Conservation (phyloP, 768 basidiomycete genomes). For the Mycena pura region DNA sequence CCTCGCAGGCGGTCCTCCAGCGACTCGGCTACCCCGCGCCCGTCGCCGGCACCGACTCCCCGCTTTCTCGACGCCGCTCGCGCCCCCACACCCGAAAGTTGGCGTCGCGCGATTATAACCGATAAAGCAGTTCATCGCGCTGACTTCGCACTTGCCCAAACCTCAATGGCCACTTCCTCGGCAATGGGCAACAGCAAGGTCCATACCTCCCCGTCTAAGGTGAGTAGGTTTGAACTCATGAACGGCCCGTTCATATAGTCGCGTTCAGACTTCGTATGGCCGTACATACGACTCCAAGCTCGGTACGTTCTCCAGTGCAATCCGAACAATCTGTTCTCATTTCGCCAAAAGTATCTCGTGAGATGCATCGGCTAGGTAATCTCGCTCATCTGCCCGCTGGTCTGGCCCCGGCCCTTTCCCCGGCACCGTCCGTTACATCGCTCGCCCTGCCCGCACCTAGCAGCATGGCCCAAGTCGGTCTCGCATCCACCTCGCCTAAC, state of each 20-base stretch:
- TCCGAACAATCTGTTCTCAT: not conserved
- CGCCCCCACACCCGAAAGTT: not conserved
- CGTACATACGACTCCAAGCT: slow-evolving; percentile 83
- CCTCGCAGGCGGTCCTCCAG: slow-evolving; percentile 33
- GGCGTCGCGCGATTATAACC: slow-evolving; percentile 40
- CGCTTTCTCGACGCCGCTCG: slow-evolving; percentile 35
- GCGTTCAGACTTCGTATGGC: slow-evolving; percentile 57
- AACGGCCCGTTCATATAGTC: slow-evolving; percentile 2
- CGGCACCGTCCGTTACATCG: slow-evolving; percentile 57
- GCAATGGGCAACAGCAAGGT: slow-evolving; percentile 43
- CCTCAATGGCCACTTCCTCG: slow-evolving; percentile 44
- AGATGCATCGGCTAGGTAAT: slow-evolving; percentile 84
- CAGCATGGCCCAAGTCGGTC: slow-evolving; percentile 42
- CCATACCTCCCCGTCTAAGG: slow-evolving; percentile 62
- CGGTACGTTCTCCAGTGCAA: slow-evolving; percentile 2
- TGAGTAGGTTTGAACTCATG: slow-evolving; percentile 20
- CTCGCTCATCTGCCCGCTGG: slow-evolving; percentile 59
- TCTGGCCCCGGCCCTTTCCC: slow-evolving; percentile 58
- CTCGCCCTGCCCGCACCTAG: slow-evolving; percentile 50
- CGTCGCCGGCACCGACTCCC: slow-evolving; percentile 7
- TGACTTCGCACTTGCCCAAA: slow-evolving; percentile 26
- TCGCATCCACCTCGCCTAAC: slow-evolving; percentile 51
- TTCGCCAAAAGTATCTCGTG: slow-evolving; percentile 61
- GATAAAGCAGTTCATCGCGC: slow-evolving; percentile 44
- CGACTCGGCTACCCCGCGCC: slow-evolving; percentile 37